Percentiles rank a stretch among this genome's conserved stretches.
Conservation (phyloP, 1,284 basidiomycete species). For the Tetrapyrgos nigripes region DNA sequence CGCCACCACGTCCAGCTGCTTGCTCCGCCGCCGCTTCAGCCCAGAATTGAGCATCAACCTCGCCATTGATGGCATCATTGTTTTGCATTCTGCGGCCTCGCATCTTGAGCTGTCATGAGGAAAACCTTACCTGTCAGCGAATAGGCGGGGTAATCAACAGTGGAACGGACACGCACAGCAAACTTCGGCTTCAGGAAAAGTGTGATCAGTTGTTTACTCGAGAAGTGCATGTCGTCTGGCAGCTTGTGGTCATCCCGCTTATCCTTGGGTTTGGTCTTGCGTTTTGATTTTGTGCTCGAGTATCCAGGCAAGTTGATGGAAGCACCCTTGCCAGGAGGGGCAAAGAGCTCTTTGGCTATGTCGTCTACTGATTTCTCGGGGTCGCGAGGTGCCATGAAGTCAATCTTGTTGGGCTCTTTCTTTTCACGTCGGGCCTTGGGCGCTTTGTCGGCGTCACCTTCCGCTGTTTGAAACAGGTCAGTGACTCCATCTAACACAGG, state of each 20-base stretch:
- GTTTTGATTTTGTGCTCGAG: constrained; percentile 48
- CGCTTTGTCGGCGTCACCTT: constrained; percentile 47
- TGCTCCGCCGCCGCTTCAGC: constrained; percentile 88
- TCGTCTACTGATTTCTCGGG: constrained; percentile 71
- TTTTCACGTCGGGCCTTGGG: constrained; percentile 72
- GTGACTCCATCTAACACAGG: constrained; percentile 6
- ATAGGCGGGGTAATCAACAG: too few species aligned
- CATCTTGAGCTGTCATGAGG: constrained; percentile 74
- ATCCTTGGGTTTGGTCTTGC: constrained; percentile 60
- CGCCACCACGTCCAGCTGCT: constrained; percentile 62
- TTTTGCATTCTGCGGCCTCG: constrained; percentile 67
- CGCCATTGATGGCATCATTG: constrained; percentile 73
- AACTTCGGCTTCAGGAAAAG: constrained; percentile 97
- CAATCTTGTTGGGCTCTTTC: constrained; percentile 90
- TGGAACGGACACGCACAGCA: constrained; percentile 62
- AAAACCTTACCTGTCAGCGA: neutral
- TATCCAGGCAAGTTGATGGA: constrained; percentile 74
- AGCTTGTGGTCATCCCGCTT: constrained; percentile 83
- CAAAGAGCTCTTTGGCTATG: constrained; percentile 84
- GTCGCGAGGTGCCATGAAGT: constrained; percentile 71
- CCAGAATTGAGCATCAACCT: constrained; percentile 96
- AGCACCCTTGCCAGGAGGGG: constrained; percentile 67
- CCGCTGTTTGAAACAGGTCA: constrained; percentile 44
- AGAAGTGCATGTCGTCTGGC: constrained; percentile 98
- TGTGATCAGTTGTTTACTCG: constrained; percentile 86